Evolutionary conservation across 2,329 filamentous ascomycete genomes (phyloP).

Genomic region (Pestalotiopsis sp.): DNA sequence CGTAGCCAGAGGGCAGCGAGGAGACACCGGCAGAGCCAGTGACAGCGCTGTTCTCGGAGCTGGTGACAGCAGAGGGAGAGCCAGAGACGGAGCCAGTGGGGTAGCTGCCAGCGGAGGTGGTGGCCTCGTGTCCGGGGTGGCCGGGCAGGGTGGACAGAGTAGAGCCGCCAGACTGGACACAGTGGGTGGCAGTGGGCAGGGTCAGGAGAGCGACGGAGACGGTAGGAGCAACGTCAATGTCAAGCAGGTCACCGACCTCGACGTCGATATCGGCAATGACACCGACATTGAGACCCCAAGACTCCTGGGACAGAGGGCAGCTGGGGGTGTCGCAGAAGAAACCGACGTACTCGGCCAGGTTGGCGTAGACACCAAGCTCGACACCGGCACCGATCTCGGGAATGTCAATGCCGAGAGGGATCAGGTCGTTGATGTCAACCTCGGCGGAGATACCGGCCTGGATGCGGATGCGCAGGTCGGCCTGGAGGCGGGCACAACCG

Average conservation of each 20-base stretch:
- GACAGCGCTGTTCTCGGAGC: not conserved
- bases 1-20: slow-evolving; percentile 13
- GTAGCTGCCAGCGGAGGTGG: not conserved
- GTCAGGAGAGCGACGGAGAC: slow-evolving; percentile 41
- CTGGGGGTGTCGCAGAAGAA: slow-evolving; percentile 37
- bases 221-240: slow-evolving; percentile 41
- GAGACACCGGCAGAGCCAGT: slow-evolving; percentile 13
- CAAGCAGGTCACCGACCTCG: slow-evolving; percentile 37
- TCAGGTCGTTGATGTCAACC: slow-evolving; percentile 28
- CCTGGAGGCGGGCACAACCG: slow-evolving; percentile 48
- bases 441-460: slow-evolving; percentile 44
- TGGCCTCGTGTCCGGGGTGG: not conserved
- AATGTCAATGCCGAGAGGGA: slow-evolving; percentile 28
- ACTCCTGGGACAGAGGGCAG: slow-evolving; percentile 41
- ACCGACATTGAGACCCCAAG: slow-evolving; percentile 39
- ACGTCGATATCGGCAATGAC: slow-evolving; percentile 16
- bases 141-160: slow-evolving; percentile 6
- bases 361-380: slow-evolving; percentile 49
- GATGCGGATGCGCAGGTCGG: slow-evolving; percentile 52
- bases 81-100: slow-evolving; percentile 1
- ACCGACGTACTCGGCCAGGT: slow-evolving; percentile 56
- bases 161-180: slow-evolving; percentile 25
- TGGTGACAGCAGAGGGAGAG: slow-evolving; percentile 15
- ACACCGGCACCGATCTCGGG: slow-evolving; percentile 40
- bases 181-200: slow-evolving; percentile 39